Evolutionary conservation across 2,329 filamentous ascomycete species (phyloP).

Genomic region (Verticillium nubilum): DNA sequence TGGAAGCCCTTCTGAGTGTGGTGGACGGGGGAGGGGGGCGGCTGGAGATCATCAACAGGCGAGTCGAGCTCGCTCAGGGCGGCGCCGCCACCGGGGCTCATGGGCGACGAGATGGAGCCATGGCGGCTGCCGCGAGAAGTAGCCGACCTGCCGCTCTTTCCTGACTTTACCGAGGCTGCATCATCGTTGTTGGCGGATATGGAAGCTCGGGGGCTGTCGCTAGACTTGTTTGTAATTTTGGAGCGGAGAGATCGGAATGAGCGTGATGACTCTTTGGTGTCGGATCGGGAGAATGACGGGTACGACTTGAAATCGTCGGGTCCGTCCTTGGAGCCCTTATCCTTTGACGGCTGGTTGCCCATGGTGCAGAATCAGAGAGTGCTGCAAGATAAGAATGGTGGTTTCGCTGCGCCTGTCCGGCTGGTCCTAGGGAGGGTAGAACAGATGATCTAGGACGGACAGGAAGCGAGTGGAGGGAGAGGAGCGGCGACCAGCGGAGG

Average conservation of each 20-base stretch:
- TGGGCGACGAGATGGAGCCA: conserved; percentile 36
- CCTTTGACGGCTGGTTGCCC: conserved; percentile 71
- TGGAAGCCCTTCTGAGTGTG: conserved; percentile 73
- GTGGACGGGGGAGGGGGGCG: conserved; percentile 84
- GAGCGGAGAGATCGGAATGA: conserved; percentile 81
- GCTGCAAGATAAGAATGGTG: background rate
- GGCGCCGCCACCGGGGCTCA: conserved; percentile 23
- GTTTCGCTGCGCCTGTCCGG: background rate
- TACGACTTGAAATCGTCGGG: conserved; percentile 70
- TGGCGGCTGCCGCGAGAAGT: conserved; percentile 38
- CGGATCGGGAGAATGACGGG: conserved; percentile 85
- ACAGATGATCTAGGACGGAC: conserved; percentile 43
- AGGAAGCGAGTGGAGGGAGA: conserved; percentile 39
- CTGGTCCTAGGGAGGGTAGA: conserved; percentile 46
- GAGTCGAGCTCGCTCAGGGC: conserved; percentile 35
- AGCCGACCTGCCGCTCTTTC: conserved; percentile 51
- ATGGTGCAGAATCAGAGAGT: conserved; percentile 37
- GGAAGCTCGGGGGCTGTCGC: conserved; percentile 59
- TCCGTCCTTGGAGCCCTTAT: conserved; percentile 45
- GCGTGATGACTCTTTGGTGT: conserved; percentile 86
- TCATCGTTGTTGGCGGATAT: conserved; percentile 65
- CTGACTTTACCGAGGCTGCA: conserved; percentile 67
- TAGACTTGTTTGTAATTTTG: conserved; percentile 74
- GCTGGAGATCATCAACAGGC: conserved; percentile 44
- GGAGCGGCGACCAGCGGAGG: conserved; percentile 37